These are phyloP conservation scores for Candida lessepsii DNA, from an alignment of 805 yeast species.

Conservation along the genomic window DNA sequence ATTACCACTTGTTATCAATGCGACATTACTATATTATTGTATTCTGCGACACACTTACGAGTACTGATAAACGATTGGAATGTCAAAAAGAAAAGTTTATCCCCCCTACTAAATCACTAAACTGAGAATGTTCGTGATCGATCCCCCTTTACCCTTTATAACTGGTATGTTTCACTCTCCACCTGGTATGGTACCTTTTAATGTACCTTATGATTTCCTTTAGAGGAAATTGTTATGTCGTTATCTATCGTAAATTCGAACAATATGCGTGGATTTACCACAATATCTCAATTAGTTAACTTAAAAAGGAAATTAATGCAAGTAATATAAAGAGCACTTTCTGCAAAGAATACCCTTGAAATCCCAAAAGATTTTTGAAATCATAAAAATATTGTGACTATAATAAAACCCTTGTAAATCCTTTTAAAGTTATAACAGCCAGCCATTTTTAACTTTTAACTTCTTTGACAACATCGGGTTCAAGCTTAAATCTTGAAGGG, in stretches of 20 bases:
- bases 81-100: too few species aligned
- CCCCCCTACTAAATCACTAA: too few species aligned
- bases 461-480: neutral
- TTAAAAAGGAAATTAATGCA: constrained; percentile 9
- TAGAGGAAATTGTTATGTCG: neutral
- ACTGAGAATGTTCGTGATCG: too few species aligned
- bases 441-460: constrained; percentile 3
- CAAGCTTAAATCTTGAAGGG: constrained; percentile 5
- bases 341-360: constrained; percentile 1
- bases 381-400: too few species aligned
- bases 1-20: too few species aligned
- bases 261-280: neutral
- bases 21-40: too few species aligned
- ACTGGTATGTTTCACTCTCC: too few species aligned
- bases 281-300: constrained; percentile 7
- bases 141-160: too few species aligned
- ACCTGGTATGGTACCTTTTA: too few species aligned
- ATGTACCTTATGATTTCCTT: neutral
- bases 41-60: too few species aligned
- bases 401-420: constrained; percentile 1
- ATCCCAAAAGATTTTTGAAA: too few species aligned
- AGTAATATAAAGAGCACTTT: constrained; percentile 4
- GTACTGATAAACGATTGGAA: too few species aligned
- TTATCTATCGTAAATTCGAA: neutral
- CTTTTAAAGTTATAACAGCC: neutral